A percentile compares a stretch with the other conserved stretches of the same genome.
phyloP scores from a whole-genome alignment of 2,329 filamentous ascomycete species.

The Beauveria scarabaeidicola region DNA sequence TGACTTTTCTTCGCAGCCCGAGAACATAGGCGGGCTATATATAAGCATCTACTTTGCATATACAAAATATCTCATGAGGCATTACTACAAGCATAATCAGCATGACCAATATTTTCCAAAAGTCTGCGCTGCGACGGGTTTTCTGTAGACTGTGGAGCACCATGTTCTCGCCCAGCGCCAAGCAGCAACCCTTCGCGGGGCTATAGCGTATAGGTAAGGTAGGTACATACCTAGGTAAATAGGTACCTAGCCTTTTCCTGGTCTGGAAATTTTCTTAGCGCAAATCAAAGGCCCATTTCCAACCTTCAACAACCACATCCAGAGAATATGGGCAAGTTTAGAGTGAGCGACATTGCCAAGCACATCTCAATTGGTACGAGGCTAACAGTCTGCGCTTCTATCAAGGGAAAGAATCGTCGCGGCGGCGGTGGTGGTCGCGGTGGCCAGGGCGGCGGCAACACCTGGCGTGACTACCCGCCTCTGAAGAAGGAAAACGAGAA shows the following conservation, averaged over 20 bases:
- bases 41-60: not conserved
- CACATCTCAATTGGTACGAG: not conserved
- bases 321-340: slow-evolving; percentile 10
- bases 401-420: slow-evolving; percentile 27
- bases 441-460: slow-evolving; percentile 14
- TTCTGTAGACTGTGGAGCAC: too few relatives aligned
- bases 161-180: too few relatives aligned
- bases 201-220: too few relatives aligned
- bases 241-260: slow-evolving; percentile 1
- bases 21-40: slow-evolving; percentile 30
- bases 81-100: not conserved
- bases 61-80: not conserved
- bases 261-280: slow-evolving; percentile 8
- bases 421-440: slow-evolving; percentile 29
- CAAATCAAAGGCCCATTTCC: not conserved
- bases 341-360: not conserved
- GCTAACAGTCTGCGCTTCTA: not conserved
- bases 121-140: too few relatives aligned
- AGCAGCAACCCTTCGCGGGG: too few relatives aligned
- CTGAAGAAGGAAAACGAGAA: slow-evolving; percentile 72
- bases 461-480: slow-evolving; percentile 28
- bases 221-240: too few relatives aligned
- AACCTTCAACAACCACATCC: not conserved
- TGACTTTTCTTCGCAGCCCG: slow-evolving; percentile 66
- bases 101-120: too few relatives aligned